phyloP scores from a whole-genome alignment of 1,284 basidiomycete species.

The Rhodotorula mucilaginosa region DNA sequence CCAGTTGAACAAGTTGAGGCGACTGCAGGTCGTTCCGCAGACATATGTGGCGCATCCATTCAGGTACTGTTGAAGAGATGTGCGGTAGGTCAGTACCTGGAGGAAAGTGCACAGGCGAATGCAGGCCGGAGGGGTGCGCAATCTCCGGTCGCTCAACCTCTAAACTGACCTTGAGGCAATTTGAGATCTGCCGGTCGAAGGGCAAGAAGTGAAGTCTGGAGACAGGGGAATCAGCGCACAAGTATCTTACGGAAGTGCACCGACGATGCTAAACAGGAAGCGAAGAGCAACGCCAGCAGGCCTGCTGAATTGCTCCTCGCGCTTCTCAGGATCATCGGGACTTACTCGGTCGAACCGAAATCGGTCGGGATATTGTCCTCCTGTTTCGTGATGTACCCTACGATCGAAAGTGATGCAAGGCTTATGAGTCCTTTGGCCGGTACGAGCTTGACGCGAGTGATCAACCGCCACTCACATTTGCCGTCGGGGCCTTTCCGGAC shows the following conservation, averaged over 20 bases:
- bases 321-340: background rate
- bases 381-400: conserved; percentile 33
- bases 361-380: conserved; percentile 34
- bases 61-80: background rate
- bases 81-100: background rate
- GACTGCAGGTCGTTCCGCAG: background rate
- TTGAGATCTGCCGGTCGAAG: conserved; percentile 15
- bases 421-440: background rate
- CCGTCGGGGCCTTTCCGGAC: conserved; percentile 21
- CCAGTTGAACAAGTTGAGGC: background rate
- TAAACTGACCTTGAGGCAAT: conserved; percentile 21
- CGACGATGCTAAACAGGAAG: background rate
- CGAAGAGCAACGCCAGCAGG: too few species aligned
- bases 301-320: background rate
- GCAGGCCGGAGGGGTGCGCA: background rate
- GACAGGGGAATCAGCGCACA: background rate
- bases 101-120: background rate
- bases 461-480: conserved; percentile 11
- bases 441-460: background rate
- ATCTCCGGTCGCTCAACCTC: background rate
- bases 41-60: background rate
- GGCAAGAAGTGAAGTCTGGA: conserved; percentile 18
- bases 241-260: background rate
- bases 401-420: too few species aligned
- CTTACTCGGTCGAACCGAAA: conserved; percentile 24